These are phyloP conservation scores for Patellifolia procumbens DNA, from an alignment of 179 eudicot genomes.

Conservation along the genomic window DNA sequence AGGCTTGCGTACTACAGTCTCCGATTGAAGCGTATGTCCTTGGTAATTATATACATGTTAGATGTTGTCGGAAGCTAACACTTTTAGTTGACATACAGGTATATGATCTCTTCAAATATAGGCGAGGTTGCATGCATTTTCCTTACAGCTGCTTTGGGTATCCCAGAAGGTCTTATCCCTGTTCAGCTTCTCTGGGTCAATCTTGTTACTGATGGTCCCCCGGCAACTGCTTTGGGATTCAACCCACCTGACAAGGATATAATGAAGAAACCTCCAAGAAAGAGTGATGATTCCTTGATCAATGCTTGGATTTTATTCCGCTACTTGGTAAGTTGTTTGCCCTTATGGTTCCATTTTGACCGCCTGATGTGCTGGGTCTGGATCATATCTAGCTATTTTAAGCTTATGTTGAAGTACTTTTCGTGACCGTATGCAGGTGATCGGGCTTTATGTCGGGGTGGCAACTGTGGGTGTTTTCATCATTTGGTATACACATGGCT, in stretches of 20 bases:
- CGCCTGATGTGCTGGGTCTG: neutral
- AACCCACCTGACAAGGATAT: conserved; percentile 95
- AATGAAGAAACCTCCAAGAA: conserved; percentile 92
- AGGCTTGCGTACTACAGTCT: neutral
- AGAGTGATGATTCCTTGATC: conserved; percentile 87
- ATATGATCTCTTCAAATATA: conserved; percentile 96
- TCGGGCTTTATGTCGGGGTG: conserved; percentile 83
- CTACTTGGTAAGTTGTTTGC: conserved; percentile 57
- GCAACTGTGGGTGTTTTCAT: conserved; percentile 91
- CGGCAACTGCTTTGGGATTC: conserved; percentile 97
- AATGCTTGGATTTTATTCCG: conserved; percentile 92
- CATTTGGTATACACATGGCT: conserved; percentile 81
- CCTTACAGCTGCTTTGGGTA: conserved; percentile 92
- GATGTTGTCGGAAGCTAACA: neutral
- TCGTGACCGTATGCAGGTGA: conserved; percentile 53
- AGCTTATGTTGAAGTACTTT: neutral
- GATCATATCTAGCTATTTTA: neutral
- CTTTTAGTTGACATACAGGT: conserved; percentile 46
- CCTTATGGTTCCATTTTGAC: neutral
- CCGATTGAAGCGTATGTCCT: neutral
- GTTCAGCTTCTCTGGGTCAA: conserved; percentile 99
- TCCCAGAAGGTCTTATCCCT: conserved; percentile 95
- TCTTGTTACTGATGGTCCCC: conserved; percentile 98
- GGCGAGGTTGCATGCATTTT: conserved; percentile 93
- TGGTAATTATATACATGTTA: neutral